Conservation (phyloP, 2,329 filamentous ascomycete genomes). For the Raffaelea arxii region DNA sequence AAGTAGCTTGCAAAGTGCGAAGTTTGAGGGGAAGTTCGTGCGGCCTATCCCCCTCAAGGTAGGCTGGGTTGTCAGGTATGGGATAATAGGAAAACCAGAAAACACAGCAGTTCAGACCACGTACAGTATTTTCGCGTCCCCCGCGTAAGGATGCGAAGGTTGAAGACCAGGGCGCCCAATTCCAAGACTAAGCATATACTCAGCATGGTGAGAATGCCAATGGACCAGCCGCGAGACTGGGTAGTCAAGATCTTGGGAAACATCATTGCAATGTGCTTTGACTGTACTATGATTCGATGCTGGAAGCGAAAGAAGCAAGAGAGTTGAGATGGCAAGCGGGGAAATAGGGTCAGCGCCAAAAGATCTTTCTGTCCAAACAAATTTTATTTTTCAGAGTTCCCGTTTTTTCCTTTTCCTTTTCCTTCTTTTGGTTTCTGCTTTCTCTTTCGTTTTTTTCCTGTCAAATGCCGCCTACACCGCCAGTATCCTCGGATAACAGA, state of each 20-base stretch:
- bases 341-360: too few relatives aligned
- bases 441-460: too few relatives aligned
- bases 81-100: not conserved
- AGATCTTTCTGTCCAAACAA: too few relatives aligned
- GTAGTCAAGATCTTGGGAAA: not conserved
- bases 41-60: not conserved
- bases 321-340: too few relatives aligned
- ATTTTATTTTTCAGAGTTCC: too few relatives aligned
- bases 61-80: not conserved
- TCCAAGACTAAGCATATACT: not conserved
- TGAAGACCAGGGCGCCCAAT: not conserved
- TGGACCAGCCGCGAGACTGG: not conserved
- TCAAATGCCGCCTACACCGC: too few relatives aligned
- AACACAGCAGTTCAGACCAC: not conserved
- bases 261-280: too few relatives aligned
- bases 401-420: not conserved
- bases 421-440: not conserved
- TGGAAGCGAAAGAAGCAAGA: too few relatives aligned
- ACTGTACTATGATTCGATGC: too few relatives aligned
- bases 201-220: not conserved
- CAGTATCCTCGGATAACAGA: not conserved
- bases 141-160: slow-evolving; percentile 1
- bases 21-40: not conserved
- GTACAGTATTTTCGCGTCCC: not conserved
- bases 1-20: not conserved